These are phyloP conservation scores for Sisymbrium altissimum DNA, from an alignment of 345 rosid genomes.

Conservation along the genomic window DNA sequence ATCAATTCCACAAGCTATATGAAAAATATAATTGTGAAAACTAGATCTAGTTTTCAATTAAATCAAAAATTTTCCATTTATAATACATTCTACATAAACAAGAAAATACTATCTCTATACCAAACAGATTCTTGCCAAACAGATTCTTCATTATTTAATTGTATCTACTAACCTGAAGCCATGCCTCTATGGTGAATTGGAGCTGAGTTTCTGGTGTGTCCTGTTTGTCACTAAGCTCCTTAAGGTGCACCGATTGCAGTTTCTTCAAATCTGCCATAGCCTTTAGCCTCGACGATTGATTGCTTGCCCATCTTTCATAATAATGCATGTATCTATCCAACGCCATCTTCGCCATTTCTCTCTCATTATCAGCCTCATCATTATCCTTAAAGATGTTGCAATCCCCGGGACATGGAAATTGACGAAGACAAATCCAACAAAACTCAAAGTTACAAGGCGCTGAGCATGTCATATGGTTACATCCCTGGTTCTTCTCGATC, in stretches of 20 bases:
- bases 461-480: slow-evolving; percentile 25
- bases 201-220: slow-evolving; percentile 63
- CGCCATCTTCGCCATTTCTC: background rate
- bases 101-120: background rate
- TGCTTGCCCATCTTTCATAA: slow-evolving; percentile 23
- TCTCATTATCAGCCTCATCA: background rate
- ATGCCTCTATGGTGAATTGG: slow-evolving; percentile 72
- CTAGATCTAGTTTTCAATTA: background rate
- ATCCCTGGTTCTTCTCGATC: slow-evolving; percentile 30
- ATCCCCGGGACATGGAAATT: background rate
- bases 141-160: no score
- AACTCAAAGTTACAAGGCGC: background rate
- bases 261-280: slow-evolving; percentile 16
- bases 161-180: slow-evolving; percentile 52
- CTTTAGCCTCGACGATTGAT: slow-evolving; percentile 11
- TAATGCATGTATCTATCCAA: slow-evolving; percentile 18
- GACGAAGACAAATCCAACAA: slow-evolving; percentile 25
- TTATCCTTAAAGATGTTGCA: slow-evolving; percentile 36
- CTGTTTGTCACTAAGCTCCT: slow-evolving; percentile 63
- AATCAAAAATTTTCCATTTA: background rate
- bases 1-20: background rate
- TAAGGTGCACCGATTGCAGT: slow-evolving; percentile 27
- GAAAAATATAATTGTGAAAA: background rate
- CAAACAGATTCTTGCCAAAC: no score
- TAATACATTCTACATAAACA: background rate